Evolutionary conservation across 23 red algal genomes (phyloP).

Genomic region (Gracilaria domingensis): DNA sequence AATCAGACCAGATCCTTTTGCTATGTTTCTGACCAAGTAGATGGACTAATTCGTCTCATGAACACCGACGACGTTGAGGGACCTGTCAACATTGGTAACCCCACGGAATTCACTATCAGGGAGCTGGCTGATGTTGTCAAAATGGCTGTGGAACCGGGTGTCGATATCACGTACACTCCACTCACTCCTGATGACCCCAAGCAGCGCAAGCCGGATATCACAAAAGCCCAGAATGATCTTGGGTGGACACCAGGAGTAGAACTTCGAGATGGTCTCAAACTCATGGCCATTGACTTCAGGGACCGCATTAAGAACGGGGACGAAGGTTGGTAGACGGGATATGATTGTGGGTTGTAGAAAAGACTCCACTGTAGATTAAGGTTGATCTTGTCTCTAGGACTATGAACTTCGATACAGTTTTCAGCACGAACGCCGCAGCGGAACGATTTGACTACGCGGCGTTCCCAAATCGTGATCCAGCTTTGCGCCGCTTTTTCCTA

Average conservation of each 20-base stretch:
- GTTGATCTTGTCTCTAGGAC: background rate
- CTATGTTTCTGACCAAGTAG: conserved; percentile 93
- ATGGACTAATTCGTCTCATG: conserved; percentile 96
- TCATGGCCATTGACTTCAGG: conserved; percentile 93
- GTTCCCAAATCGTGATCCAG: conserved; percentile 6
- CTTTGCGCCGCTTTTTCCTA: background rate
- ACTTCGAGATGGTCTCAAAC: conserved; percentile 81
- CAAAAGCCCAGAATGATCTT: conserved; percentile 71
- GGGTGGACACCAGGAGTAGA: conserved; percentile 85
- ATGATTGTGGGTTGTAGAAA: background rate
- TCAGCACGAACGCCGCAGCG: background rate
- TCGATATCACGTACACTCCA: conserved; percentile 79
- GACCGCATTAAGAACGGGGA: conserved; percentile 73
- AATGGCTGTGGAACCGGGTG: conserved; percentile 56
- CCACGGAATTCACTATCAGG: conserved; percentile 88
- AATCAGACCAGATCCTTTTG: conserved; percentile 98
- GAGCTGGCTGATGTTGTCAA: conserved; percentile 88
- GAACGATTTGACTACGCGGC: background rate
- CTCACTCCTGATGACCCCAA: conserved; percentile 96
- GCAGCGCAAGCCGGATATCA: conserved; percentile 95
- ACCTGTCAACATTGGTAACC: conserved; percentile 96
- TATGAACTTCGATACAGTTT: background rate
- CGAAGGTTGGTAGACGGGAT: conserved; percentile 33
- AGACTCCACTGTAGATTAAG: background rate
- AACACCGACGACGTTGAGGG: conserved; percentile 82